Percentiles rank a stretch among this genome's conserved stretches.
phyloP scores from a whole-genome alignment of 164 flowering plant species.

The Tetracentron sinense region DNA sequence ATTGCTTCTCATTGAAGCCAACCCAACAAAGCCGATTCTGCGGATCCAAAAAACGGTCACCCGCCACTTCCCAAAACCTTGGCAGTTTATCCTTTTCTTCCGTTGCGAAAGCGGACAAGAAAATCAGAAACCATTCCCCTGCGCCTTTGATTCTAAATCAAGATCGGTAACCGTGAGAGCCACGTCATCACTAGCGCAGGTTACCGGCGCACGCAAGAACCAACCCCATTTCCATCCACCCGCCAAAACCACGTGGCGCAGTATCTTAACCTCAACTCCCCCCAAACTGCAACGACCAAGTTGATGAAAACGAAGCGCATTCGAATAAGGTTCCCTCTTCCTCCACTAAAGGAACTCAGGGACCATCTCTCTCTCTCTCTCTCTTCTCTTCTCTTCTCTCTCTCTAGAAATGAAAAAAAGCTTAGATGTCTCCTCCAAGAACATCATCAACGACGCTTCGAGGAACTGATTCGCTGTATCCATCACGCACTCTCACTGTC shows the following conservation, averaged over 20 bases:
- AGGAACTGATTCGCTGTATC: constrained; percentile 11
- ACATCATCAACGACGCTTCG: neutral
- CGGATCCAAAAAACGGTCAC: too few relatives aligned
- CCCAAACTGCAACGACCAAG: neutral
- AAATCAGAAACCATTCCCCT: constrained; percentile 31
- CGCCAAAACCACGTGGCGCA: neutral
- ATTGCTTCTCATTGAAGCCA: too few relatives aligned
- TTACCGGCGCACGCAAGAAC: too few relatives aligned
- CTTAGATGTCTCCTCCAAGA: neutral
- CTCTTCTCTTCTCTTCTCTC: too few relatives aligned
- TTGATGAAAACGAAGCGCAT: constrained; percentile 13
- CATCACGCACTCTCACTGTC: neutral
- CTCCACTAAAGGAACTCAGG: too few relatives aligned
- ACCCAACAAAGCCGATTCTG: too few relatives aligned
- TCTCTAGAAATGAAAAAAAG: too few relatives aligned
- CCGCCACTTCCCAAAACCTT: too few relatives aligned
- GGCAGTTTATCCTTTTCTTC: too few relatives aligned
- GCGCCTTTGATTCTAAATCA: constrained; percentile 14
- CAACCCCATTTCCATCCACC: neutral
- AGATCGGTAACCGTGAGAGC: constrained; percentile 74
- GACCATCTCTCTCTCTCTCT: neutral
- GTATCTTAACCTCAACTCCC: constrained; percentile 6
- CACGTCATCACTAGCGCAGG: constrained; percentile 76
- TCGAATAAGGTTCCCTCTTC: constrained; percentile 8
- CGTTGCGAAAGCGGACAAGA: neutral